Evolutionary conservation across 2,329 filamentous ascomycete species (phyloP).

Genomic region (Pseudocercospora vitis): DNA sequence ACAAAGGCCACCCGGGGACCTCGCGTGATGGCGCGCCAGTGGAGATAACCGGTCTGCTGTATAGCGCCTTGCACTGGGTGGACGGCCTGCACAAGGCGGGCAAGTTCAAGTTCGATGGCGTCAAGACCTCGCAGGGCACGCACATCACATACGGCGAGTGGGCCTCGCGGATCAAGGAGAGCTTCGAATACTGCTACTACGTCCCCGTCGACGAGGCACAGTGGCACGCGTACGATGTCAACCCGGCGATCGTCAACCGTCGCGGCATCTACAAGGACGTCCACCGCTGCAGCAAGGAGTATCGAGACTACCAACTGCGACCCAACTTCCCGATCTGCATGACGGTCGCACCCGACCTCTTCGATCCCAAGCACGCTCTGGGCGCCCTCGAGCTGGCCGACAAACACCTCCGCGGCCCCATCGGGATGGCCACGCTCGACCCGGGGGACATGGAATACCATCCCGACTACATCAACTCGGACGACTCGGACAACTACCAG

Average conservation of each 20-base stretch:
- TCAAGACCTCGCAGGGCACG: constrained; percentile 53
- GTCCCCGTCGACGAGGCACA: constrained; percentile 69
- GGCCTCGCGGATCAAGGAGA: constrained; percentile 75
- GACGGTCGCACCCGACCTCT: constrained; percentile 87
- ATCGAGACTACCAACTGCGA: constrained; percentile 95
- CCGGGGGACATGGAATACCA: constrained; percentile 90
- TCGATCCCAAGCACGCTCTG: constrained; percentile 75
- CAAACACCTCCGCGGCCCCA: constrained; percentile 75
- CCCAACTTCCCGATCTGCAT: constrained; percentile 95
- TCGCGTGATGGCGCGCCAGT: constrained; percentile 92
- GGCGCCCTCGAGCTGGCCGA: constrained; percentile 79
- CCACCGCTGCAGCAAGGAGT: constrained; percentile 90
- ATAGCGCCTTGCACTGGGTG: constrained; percentile 85
- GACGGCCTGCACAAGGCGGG: constrained; percentile 65
- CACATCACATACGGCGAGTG: constrained; percentile 72
- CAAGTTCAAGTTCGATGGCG: constrained; percentile 70
- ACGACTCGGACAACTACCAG: constrained; percentile 86
- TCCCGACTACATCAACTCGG: constrained; percentile 91
- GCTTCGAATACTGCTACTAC: constrained; percentile 92
- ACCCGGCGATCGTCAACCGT: constrained; percentile 76
- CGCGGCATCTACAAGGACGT: constrained; percentile 98
- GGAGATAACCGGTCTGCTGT: constrained; percentile 90
- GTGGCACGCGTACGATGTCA: constrained; percentile 76
- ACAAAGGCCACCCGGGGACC: constrained; percentile 92
- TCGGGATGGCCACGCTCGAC: constrained; percentile 94